phyloP scores from a whole-genome alignment of 305 asterid species.

The Solanum hybrid region DNA sequence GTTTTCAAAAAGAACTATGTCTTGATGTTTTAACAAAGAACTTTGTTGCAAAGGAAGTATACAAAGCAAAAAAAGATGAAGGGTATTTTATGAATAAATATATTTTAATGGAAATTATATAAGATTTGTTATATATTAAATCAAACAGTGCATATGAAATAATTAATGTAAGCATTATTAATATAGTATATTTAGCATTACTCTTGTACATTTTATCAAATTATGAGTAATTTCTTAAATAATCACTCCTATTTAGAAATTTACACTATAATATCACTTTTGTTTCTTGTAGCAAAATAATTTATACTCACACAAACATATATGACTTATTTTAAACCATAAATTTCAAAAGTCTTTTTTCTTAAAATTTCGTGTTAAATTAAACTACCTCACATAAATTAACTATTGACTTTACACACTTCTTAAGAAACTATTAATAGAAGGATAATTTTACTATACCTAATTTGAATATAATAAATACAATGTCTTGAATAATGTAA shows the following conservation, averaged over 20 bases:
- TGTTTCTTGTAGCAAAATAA: not conserved
- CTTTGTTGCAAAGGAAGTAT: not conserved
- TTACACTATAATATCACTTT: not conserved
- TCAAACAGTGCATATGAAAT: not conserved
- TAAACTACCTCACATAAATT: not conserved
- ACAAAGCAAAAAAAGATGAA: not conserved
- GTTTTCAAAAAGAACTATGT: too few species aligned
- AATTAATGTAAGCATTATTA: too few species aligned
- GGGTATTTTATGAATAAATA: too few species aligned
- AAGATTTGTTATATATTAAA: too few species aligned
- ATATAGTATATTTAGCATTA: too few species aligned
- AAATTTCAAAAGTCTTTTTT: too few species aligned
- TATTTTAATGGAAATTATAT: not conserved
- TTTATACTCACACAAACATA: not conserved
- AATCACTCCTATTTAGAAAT: not conserved
- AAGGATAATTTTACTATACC: too few species aligned
- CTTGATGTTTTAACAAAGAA: not conserved
- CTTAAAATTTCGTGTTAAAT: not conserved
- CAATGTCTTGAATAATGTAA: not conserved
- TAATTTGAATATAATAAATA: too few species aligned
- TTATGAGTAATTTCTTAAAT: too few species aligned
- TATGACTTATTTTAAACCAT: too few species aligned
- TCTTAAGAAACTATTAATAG: too few species aligned
- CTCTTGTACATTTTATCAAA: not conserved
- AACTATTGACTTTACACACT: not conserved